Evolutionary conservation across 257 asterid genomes (phyloP), one percentile per base, ranked within the genome.

Genomic region (Solanum appendiculatum): DNA sequence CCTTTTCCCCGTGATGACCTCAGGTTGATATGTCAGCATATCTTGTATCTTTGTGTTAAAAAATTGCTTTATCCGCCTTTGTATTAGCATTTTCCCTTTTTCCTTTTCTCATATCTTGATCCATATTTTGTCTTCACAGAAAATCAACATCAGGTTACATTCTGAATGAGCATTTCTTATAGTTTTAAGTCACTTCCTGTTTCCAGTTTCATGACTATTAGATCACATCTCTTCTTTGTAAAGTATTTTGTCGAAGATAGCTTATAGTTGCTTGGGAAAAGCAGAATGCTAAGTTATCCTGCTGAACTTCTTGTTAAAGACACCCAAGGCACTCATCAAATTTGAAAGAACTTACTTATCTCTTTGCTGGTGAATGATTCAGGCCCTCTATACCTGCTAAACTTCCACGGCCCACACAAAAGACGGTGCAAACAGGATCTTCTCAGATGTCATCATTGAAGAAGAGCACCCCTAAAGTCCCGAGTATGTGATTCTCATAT

Each of bases 331-430:
- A 56, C 83, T 86, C 66, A 23, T 64, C 33, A 29, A 20, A n/a
- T 46, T 46, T 80, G 18, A 80, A 46, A 10, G 10, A 12, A 78
- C 64, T 27, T 9, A n/a, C 60, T 44, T 80, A 48, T 48, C 27
- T 31, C 42, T 81, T 48, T 81, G 16, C 66, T 89, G 88, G 82
- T 84, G 58, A 86, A 15, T 91, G 82, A 87, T 68, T 89, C 95
- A 95, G 96, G 91, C 84, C 89, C 27, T 64, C 51, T 10, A 84
- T 88, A 84, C 91, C 93, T 60, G 87, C 85, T 54, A 92, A 94
- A 92, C 85, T 92, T 91, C 97, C 95, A 11, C 93, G 93, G 88
- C 96, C 95, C 68, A 93, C 95, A 51, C 89, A 73, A 46, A 94
- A 93, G 91, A 93, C 86, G 73, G 85, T 86, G 6, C 93, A 83